Conservation (phyloP, 1,284 basidiomycete genomes). For the Ustilago hordei region DNA sequence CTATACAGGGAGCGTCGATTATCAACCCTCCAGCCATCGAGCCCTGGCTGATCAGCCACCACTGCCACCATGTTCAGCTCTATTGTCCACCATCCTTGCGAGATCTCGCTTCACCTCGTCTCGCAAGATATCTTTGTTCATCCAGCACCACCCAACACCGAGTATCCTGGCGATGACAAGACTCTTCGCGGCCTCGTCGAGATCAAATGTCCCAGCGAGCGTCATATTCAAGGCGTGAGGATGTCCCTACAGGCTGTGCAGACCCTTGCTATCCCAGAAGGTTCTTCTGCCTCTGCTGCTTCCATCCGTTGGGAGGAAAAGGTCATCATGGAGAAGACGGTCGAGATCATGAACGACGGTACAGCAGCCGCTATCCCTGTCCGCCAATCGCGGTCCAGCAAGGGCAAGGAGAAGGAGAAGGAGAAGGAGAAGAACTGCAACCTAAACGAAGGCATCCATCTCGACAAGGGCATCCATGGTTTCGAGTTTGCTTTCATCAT, state of each 20-base stretch:
- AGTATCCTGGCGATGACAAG: constrained; percentile 63
- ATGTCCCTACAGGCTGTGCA: constrained; percentile 62
- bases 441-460: constrained; percentile 49
- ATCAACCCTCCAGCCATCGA: background rate
- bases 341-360: constrained; percentile 59
- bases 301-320: constrained; percentile 65
- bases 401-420: constrained; percentile 51
- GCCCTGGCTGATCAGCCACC: constrained; percentile 1
- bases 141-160: constrained; percentile 54
- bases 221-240: constrained; percentile 59
- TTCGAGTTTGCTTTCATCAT: constrained; percentile 69
- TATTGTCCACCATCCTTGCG: constrained; percentile 63
- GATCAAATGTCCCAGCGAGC: constrained; percentile 64
- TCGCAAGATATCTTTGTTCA: constrained; percentile 65
- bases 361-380: constrained; percentile 31
- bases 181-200: constrained; percentile 67
- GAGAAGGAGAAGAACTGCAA: constrained; percentile 39
- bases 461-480: constrained; percentile 64
- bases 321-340: constrained; percentile 62
- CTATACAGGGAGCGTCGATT: background rate
- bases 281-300: constrained; percentile 8
- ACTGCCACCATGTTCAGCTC: constrained; percentile 55
- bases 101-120: constrained; percentile 64
- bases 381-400: constrained; percentile 23
- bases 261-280: constrained; percentile 63